Base-by-base conservation (phyloP, 768 basidiomycete species). In the Collybiopsis luxurians region DNA sequence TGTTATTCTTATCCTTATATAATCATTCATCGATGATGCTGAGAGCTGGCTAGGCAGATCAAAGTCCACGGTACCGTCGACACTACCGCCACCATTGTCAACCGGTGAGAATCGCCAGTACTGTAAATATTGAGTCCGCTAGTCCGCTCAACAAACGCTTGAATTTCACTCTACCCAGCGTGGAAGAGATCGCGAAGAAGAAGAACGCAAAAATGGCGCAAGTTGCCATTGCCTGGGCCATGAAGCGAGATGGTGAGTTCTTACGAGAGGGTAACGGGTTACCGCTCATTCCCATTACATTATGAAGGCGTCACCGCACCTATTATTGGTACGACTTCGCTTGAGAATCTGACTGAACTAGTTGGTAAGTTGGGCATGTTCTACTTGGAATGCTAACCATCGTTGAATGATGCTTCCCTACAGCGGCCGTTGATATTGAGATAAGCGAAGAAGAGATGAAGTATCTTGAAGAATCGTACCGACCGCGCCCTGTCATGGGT, bases 161-260 rank as follows among this genome's bases (percentile, higher is more conserved):
- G 27, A 28, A 30, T 43, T 27, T 24, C 21, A 6, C 38, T 34
- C 21, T 2, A 19, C 21, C 3, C 53, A 80, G 82, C 9, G 78
- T 88, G 38, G 81, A 85, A 60, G 72, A 77, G 53, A 68, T 87
- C 46, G 79, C 84, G 3, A 80, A 80, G 62, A 74, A 77, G 44
- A 76, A 75, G 43, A 74, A 74, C 3, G 67, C 75, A 5, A 76
- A 71, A 28, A 87, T 87, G 86, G 81, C 83, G 0, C 81, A 83
- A 58, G 68, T 84, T 6, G 72, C 81, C 2, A 60, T 83, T 24
- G 80, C 82, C 12, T 86, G 84, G 84, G 67, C 72, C 2, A 64
- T 72, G 53, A 39, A 24, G 12, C 39, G 40, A 21, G 40, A 53
- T 40, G 53, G 53, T 53, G 53, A 53, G 53, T 53, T 19, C 2